A percentile compares a stretch with the other conserved stretches of the same genome.
Conservation (phyloP, 345 rosid genomes). For the Anastatica hierochuntica region DNA sequence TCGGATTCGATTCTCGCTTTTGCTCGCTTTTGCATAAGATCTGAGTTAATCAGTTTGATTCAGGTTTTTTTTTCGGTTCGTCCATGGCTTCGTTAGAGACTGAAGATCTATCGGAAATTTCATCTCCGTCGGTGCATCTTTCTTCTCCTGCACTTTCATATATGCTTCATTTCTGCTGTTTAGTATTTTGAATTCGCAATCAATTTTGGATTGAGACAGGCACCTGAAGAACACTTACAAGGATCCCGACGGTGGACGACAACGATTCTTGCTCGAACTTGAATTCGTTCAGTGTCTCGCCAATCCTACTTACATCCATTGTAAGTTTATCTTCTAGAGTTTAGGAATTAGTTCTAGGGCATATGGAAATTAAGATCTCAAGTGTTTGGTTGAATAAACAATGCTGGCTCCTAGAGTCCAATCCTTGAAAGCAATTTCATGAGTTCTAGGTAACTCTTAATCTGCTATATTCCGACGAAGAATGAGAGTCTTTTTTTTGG, state of each 20-base stretch:
- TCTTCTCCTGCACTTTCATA: not conserved
- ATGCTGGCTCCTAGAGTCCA: too few relatives aligned
- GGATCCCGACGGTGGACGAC: slow-evolving; percentile 90
- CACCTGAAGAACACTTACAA: slow-evolving; percentile 50
- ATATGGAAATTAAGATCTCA: too few relatives aligned
- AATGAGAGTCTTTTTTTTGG: too few relatives aligned
- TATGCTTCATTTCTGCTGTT: not conserved
- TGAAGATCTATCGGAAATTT: slow-evolving; percentile 9
- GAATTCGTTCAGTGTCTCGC: slow-evolving; percentile 95
- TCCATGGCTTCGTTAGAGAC: slow-evolving; percentile 19
- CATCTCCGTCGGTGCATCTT: slow-evolving; percentile 14
- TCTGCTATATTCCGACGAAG: too few relatives aligned
- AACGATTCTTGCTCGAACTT: slow-evolving; percentile 76
- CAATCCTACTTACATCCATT: slow-evolving; percentile 93
- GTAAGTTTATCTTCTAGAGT: slow-evolving; percentile 30
- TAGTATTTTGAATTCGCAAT: not conserved
- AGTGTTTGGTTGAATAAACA: too few relatives aligned
- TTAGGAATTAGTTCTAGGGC: not conserved
- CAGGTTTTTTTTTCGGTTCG: slow-evolving; percentile 1
- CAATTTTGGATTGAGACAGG: too few relatives aligned
- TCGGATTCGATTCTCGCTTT: not conserved
- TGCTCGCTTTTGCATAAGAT: too few relatives aligned
- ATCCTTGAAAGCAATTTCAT: too few relatives aligned
- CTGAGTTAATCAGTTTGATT: too few relatives aligned
- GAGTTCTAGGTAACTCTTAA: too few relatives aligned